These are phyloP conservation scores for Xerocomus potaroensis DNA, from an alignment of 768 basidiomycete genomes.

Conservation along the genomic window DNA sequence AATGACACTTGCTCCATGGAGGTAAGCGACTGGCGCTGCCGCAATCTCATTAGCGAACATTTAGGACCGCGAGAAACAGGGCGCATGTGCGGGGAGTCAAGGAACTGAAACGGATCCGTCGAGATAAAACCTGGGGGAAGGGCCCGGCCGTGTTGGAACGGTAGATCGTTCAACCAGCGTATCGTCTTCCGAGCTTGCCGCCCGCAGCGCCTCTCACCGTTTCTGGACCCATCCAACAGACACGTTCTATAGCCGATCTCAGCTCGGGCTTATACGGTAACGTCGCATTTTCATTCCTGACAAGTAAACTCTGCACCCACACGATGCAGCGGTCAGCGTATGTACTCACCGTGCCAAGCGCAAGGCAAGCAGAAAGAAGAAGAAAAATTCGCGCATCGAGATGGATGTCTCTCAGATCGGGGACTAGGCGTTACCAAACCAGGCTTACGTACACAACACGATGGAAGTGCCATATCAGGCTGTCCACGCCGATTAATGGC, in stretches of 20 bases:
- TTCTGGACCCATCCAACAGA: not conserved
- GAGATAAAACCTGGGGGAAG: not conserved
- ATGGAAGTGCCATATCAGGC: not conserved
- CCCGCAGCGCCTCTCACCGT: not conserved
- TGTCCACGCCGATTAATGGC: slow-evolving; percentile 2
- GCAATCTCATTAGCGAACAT: slow-evolving; percentile 4
- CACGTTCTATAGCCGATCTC: slow-evolving; percentile 1
- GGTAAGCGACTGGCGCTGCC: not conserved
- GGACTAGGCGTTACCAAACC: not conserved
- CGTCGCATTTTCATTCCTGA: not conserved
- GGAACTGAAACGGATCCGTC: not conserved
- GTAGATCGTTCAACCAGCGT: not conserved
- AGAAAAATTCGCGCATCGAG: no score
- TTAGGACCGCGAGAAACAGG: slow-evolving; percentile 7
- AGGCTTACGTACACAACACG: slow-evolving; percentile 7
- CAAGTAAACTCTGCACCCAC: not conserved
- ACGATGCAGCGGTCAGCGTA: slow-evolving; percentile 1
- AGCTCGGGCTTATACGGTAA: not conserved
- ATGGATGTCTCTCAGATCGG: slow-evolving; percentile 6
- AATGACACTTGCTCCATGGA: slow-evolving; percentile 13
- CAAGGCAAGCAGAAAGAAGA: not conserved
- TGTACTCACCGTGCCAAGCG: not conserved
- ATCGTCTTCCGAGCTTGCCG: not conserved
- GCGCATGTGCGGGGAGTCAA: slow-evolving; percentile 1
- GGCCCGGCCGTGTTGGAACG: not conserved